phyloP scores from a whole-genome alignment of 495 filamentous ascomycete species.

The Aspergillus funiculosus region DNA sequence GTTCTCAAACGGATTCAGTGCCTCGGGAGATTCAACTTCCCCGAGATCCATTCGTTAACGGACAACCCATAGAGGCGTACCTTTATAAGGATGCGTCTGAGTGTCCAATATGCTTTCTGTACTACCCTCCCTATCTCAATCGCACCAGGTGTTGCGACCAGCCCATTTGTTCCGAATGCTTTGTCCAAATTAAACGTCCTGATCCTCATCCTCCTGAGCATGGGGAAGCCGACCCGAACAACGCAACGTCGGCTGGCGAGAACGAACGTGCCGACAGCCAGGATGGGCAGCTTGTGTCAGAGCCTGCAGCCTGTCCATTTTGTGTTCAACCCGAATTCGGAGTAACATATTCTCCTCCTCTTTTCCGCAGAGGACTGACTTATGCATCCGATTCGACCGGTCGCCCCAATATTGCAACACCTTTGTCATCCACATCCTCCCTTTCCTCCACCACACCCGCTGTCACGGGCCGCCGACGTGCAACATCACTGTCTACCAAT shows the following conservation, averaged over 20 bases:
- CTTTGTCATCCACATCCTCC: conserved; percentile 61
- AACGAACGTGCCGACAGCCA: conserved; percentile 37
- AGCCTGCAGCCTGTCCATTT: conserved; percentile 91
- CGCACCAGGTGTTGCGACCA: conserved; percentile 94
- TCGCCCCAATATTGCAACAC: conserved; percentile 53
- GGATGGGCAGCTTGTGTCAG: conserved; percentile 72
- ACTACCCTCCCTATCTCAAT: conserved; percentile 95
- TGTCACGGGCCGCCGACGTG: conserved; percentile 52
- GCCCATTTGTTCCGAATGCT: conserved; percentile 96
- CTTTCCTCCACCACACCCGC: conserved; percentile 37
- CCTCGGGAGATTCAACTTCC: conserved; percentile 76
- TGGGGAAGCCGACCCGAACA: conserved; percentile 49
- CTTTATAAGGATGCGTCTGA: conserved; percentile 86
- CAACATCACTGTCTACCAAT: conserved; percentile 75
- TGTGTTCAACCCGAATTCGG: conserved; percentile 94
- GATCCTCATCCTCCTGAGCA: conserved; percentile 95
- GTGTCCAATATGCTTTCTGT: conserved; percentile 94
- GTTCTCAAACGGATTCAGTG: conserved; percentile 60
- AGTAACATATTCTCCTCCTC: conserved; percentile 81
- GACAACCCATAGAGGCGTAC: conserved; percentile 83
- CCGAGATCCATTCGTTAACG: conserved; percentile 82
- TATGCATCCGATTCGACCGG: conserved; percentile 51
- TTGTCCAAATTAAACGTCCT: conserved; percentile 95
- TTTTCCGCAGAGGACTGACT: conserved; percentile 77
- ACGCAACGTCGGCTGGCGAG: conserved; percentile 33